Base-by-base conservation (phyloP, 208 protist genomes). In the Leishmania lainsoni region DNA sequence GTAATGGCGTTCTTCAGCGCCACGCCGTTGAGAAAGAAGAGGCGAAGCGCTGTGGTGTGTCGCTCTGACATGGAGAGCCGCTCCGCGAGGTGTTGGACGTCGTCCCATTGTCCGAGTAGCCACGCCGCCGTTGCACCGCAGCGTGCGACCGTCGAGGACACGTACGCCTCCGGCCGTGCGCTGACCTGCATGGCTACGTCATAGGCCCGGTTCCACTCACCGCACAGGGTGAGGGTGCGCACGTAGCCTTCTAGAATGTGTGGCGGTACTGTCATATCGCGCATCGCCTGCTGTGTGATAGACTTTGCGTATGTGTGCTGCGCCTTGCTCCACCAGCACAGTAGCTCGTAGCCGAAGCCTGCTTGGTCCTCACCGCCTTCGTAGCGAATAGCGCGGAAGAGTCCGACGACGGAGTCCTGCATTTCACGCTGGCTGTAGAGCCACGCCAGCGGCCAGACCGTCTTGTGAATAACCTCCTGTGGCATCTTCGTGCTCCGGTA, bases 401-500 rank as follows among this genome's bases (percentile, higher is more conserved):
- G 88, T 14, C 95, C 95, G 17, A 97, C 91, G 52, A 98, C 93
- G 71, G 93, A 95, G 87, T 96, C 93, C 73, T 98, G 95, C 93
- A 97, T 98, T 84, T 96, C 95, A 75, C 92, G 92, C 77, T 96
- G 92, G 77, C 92, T 95, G 85, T 98, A 98, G 48, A 97, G 83
- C 92, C 91, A 95, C 51, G 93, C 95, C 75, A 98, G 85, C 29
- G 95, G 95, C 81, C 92, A 93, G 49, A 97, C 91, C 65, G 93
- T 86, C 77, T 89, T 89, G 69, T 95, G 89, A 51, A 98, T 91
- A 52, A 92, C 87, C 59, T 95, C 90, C 22, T 89, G 90, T 26
- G 95, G 92, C 82, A 96, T 90, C 56, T 87, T 81, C 20, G 73
- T 78, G 83, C 90, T 93, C n/a, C 92, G 91, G 83, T 96, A 95